Evolutionary conservation across 2,329 filamentous ascomycete genomes (phyloP).

Genomic region (Calonectria montana): DNA sequence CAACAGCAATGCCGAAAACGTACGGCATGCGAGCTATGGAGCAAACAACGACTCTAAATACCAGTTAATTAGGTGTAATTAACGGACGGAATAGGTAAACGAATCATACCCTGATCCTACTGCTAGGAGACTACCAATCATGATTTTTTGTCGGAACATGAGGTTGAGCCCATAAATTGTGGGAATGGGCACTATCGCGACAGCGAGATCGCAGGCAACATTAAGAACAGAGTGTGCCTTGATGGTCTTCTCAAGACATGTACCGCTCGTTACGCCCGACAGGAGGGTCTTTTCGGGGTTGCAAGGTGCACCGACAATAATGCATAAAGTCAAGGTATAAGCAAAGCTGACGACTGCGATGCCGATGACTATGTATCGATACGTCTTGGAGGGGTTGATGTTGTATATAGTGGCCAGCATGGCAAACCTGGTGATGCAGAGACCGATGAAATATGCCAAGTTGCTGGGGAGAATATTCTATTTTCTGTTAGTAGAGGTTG

Average conservation of each 20-base stretch:
- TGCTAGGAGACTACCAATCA: not conserved
- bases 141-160: not conserved
- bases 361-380: not conserved
- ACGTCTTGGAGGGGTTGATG: not conserved
- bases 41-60: not conserved
- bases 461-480: not conserved
- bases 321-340: not conserved
- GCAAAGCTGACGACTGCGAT: not conserved
- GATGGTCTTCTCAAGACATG: not conserved
- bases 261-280: not conserved
- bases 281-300: not conserved
- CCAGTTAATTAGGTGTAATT: not conserved
- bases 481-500: not conserved
- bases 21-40: not conserved
- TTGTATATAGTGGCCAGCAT: not conserved
- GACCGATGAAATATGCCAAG: not conserved
- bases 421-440: not conserved
- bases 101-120: not conserved
- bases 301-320: not conserved
- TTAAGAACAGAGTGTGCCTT: not conserved
- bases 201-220: not conserved
- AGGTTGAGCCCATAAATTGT: not conserved
- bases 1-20: slow-evolving; percentile 28
- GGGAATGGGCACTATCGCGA: not conserved
- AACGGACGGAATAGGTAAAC: not conserved